phyloP scores from a whole-genome alignment of 345 rosid genomes.

The Rhodamnia rubescens region DNA sequence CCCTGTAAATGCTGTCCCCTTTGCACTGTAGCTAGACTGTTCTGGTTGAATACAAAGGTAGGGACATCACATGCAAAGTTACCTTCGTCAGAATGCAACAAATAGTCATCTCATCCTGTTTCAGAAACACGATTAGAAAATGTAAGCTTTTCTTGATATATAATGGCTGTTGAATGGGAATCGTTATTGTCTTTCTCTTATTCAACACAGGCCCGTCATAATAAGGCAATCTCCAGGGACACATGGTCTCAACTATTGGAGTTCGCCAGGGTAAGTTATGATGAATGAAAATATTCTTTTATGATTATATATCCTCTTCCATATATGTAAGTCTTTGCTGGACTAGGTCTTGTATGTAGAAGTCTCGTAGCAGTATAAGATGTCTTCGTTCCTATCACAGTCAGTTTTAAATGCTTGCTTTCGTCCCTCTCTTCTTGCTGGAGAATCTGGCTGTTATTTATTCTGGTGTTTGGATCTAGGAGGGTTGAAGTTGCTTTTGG shows the following conservation, averaged over 20 bases:
- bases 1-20: background rate
- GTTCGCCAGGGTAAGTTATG: slow-evolving; percentile 65
- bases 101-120: background rate
- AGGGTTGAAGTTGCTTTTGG: background rate
- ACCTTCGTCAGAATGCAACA: background rate
- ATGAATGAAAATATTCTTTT: background rate
- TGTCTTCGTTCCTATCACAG: background rate
- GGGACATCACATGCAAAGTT: background rate
- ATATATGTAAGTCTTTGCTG: background rate
- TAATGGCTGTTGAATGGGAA: background rate
- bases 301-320: background rate
- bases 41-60: background rate
- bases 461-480: background rate
- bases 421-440: background rate
- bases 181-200: background rate
- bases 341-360: background rate
- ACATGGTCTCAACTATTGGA: slow-evolving; percentile 95
- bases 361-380: background rate
- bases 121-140: background rate
- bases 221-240: slow-evolving; percentile 93
- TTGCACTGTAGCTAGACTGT: background rate
- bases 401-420: background rate
- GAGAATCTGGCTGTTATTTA: background rate
- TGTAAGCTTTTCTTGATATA: background rate
- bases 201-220: slow-evolving; percentile 71